phyloP scores from a whole-genome alignment of 306 rosid species.

The Castanospermum australe region DNA sequence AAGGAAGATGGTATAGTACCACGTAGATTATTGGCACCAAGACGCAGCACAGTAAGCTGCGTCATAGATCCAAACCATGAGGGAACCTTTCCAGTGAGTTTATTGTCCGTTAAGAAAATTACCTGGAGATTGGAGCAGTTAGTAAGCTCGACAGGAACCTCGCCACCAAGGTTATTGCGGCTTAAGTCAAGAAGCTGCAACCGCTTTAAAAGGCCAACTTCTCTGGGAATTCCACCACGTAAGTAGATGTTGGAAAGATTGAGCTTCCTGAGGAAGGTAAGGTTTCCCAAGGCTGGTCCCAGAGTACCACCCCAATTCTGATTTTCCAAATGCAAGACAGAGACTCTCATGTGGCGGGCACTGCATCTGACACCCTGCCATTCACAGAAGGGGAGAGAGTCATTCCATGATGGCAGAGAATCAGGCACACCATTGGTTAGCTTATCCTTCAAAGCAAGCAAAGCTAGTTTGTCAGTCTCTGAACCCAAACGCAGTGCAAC shows the following conservation, averaged over 20 bases:
- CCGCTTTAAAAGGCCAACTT: conserved; percentile 22
- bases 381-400: conserved; percentile 21
- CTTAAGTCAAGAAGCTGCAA: neutral
- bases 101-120: neutral
- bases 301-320: conserved; percentile 21
- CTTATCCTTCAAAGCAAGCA: conserved; percentile 24
- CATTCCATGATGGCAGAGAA: conserved; percentile 39
- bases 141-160: neutral
- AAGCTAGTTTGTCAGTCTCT: conserved; percentile 13
- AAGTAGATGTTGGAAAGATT: neutral
- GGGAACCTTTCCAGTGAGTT: conserved; percentile 24
- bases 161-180: neutral
- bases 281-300: conserved; percentile 24
- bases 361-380: conserved; percentile 31
- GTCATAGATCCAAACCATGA: conserved; percentile 11
- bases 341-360: conserved; percentile 24
- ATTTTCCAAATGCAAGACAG: neutral
- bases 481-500: neutral
- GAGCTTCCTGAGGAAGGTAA: conserved; percentile 8
- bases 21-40: conserved; percentile 1
- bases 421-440: conserved; percentile 11
- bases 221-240: conserved; percentile 4
- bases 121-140: conserved; percentile 14
- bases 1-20: conserved; percentile 27
- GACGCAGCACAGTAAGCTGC: neutral